Base-by-base conservation (phyloP, 2,329 filamentous ascomycete species). In the Nothopassalora personata region DNA sequence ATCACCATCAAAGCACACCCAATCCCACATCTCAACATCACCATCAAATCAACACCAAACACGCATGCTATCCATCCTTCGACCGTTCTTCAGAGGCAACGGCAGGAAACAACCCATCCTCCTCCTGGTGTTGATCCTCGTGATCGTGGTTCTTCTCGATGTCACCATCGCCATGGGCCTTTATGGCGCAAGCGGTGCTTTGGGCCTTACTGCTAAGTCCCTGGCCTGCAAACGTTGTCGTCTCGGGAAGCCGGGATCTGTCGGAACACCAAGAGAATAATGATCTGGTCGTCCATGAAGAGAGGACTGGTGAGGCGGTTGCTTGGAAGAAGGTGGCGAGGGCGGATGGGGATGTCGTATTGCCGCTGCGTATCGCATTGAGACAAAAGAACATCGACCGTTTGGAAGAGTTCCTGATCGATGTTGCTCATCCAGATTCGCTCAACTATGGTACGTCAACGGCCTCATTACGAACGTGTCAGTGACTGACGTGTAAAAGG, bases 291-390 rank as follows among this genome's bases (percentile, higher is more conserved):
- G 13, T 43, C 2, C 70, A 72, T 51, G 70, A 72, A 60, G 70
- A 71, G 55, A 58, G 69, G n/a, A 56, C 64, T 54, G 60, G 54
- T 11, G 33, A 59, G 18, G 60, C 66, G 9, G 45, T 62, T 43
- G 56, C 59, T 33, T 68, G 67, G 68, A 62, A 43, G 39, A 65
- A 63, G 43, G 60, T 64, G 28, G 60, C 64, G 31, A 57, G 63
- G 49, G 60, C 68, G 45, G 61, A 27, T 28, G 33, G 28, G 59
- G 34, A 54, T 28, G n/a, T 63, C 30, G 15, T 62, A 27, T 28
- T 72, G 10, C 70, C 70, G 10, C 53, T 72, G 23, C 64, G 67
- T 15, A 69, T 72, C 52, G 69, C 65, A 5, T 57, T 72, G 33
- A 62, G 56, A 19, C 66, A 70, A 43, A 57, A 60, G n/a, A 67